Evolutionary conservation across 1,284 basidiomycete species (phyloP).

Genomic region (Rhodotorula sp.): DNA sequence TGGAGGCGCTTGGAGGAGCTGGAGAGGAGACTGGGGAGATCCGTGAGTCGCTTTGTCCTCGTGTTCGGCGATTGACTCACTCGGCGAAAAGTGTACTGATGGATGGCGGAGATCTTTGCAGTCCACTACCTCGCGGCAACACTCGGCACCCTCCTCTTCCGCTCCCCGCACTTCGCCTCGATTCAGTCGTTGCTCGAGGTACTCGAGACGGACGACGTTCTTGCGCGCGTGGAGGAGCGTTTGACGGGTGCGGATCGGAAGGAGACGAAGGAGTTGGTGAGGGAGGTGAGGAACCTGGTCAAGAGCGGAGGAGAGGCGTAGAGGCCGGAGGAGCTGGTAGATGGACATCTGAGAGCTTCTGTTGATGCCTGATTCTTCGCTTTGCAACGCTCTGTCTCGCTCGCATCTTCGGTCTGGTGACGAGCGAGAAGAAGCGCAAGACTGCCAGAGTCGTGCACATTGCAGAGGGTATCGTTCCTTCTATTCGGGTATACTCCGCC

Average conservation of each 20-base stretch:
- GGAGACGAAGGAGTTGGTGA: conserved; percentile 11
- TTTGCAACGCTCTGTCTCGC: no score
- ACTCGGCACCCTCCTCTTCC: conserved; percentile 41
- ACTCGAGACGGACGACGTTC: conserved; percentile 25
- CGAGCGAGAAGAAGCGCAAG: no score
- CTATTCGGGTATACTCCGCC: no score
- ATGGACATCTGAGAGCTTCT: no score
- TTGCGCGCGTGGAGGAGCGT: conserved; percentile 16
- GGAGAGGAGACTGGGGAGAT: conserved; percentile 41
- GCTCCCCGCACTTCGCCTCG: conserved; percentile 26
- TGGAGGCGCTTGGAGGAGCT: conserved; percentile 34
- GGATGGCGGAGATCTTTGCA: conserved; percentile 3
- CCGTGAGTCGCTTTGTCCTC: conserved; percentile 29
- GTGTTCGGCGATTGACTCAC: not conserved
- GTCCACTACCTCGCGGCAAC: conserved; percentile 44
- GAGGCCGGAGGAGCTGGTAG: no score
- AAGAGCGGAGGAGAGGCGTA: no score
- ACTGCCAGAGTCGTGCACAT: no score
- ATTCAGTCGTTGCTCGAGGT: conserved; percentile 30
- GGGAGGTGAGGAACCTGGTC: no score
- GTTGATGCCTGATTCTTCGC: no score
- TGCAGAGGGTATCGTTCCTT: no score
- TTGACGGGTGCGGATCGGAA: no score
- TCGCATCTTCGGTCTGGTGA: no score
- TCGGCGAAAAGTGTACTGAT: not conserved